Percentiles rank a stretch among this genome's conserved stretches.
These are phyloP conservation scores for Mycena leptocephala DNA, from an alignment of 768 basidiomycete species.

Conservation along the genomic window DNA sequence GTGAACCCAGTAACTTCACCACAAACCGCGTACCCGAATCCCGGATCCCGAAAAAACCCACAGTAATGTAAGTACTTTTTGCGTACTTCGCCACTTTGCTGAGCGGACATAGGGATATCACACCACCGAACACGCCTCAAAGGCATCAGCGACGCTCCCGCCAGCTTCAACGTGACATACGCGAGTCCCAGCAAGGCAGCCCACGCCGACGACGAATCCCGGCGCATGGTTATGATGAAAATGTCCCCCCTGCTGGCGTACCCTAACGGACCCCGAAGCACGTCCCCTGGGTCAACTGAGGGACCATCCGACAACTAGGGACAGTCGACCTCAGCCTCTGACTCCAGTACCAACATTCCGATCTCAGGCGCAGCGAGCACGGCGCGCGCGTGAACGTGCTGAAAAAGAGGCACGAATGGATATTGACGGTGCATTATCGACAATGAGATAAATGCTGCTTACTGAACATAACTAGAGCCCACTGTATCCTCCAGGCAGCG, in stretches of 20 bases:
- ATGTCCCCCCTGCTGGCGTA: neutral
- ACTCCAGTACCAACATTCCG: no score
- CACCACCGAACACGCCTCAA: conserved; percentile 1
- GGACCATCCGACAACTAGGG: neutral
- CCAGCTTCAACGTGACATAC: neutral
- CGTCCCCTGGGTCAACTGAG: neutral
- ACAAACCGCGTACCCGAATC: no score
- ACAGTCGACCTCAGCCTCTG: no score
- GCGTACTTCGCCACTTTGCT: no score
- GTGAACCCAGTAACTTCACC: no score
- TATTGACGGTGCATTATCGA: conserved; percentile 5
- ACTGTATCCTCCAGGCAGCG: no score
- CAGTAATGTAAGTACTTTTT: no score
- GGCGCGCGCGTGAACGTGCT: neutral
- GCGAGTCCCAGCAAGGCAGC: neutral
- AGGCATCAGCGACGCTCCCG: neutral
- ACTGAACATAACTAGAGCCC: no score
- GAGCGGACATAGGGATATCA: no score
- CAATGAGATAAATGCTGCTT: no score
- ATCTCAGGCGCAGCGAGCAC: neutral
- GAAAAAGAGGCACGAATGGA: neutral
- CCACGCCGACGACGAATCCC: neutral
- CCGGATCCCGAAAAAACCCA: no score
- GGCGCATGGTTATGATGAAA: neutral
- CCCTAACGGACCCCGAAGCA: neutral